A percentile compares a stretch with the other conserved stretches of the same genome.
Evolutionary conservation across 306 rosid genomes (phyloP).

Genomic region (Elaeagnus macrophylla): DNA sequence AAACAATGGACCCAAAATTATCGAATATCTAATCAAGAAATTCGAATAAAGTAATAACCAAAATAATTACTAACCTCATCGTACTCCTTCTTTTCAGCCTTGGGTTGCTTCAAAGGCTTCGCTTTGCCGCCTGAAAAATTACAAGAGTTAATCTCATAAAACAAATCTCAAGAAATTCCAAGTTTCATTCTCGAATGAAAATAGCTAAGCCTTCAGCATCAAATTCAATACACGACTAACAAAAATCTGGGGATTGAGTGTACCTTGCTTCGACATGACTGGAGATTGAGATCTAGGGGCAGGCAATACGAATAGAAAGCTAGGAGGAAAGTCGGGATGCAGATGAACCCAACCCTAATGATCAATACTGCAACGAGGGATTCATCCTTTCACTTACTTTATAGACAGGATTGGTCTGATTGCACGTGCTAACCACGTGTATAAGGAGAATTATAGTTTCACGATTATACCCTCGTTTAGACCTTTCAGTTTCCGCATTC

Average conservation of each 20-base stretch:
- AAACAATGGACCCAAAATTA: neutral
- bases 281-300: conserved; percentile 23
- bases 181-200: neutral
- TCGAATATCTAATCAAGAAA: neutral
- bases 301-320: conserved; percentile 30
- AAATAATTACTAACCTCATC: conserved; percentile 50
- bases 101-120: conserved; percentile 93
- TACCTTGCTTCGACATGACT: conserved; percentile 93
- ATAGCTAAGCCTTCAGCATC: neutral
- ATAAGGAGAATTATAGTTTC: too few relatives aligned
- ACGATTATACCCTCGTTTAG: too few relatives aligned
- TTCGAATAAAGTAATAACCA: neutral
- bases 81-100: conserved; percentile 74
- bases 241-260: conserved; percentile 1
- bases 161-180: neutral
- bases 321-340: conserved; percentile 1
- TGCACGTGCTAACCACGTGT: conserved; percentile 7
- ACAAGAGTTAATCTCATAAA: neutral
- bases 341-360: conserved; percentile 6
- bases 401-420: neutral
- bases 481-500: too few relatives aligned
- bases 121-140: conserved; percentile 70
- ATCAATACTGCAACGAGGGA: neutral
- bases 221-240: conserved; percentile 3
- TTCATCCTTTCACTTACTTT: neutral